Evolutionary conservation across 2,329 filamentous ascomycete genomes (phyloP).

Genomic region (Alternaria sp.): DNA sequence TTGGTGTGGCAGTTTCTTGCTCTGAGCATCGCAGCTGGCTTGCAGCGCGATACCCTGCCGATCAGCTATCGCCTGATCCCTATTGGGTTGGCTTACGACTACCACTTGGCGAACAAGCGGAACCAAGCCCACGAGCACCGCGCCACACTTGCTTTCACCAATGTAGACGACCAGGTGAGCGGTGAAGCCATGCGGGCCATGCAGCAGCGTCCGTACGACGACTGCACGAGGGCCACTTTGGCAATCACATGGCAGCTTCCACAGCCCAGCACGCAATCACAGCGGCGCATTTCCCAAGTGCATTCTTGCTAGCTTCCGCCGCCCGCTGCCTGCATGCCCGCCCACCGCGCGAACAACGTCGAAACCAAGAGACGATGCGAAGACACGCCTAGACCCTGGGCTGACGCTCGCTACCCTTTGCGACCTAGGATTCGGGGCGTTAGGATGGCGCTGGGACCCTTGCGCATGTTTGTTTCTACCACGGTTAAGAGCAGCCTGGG

Average conservation of each 20-base stretch:
- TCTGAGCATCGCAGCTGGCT: not conserved
- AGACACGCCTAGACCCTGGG: conserved; percentile 6
- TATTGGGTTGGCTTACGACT: conserved; percentile 4
- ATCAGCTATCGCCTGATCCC: conserved; percentile 1
- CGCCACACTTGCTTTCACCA: not conserved
- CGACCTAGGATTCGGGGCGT: conserved; percentile 5
- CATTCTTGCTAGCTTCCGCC: conserved; percentile 1
- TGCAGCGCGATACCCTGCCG: not conserved
- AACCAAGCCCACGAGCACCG: conserved; percentile 1
- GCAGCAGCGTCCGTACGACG: not conserved
- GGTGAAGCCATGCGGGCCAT: conserved; percentile 1
- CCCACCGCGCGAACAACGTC: not conserved
- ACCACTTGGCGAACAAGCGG: not conserved
- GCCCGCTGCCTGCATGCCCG: not conserved
- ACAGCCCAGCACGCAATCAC: not conserved
- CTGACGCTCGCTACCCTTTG: conserved; percentile 5
- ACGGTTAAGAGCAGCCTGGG: not conserved
- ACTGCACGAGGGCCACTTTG: conserved; percentile 1
- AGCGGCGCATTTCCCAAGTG: not conserved
- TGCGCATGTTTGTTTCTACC: not conserved
- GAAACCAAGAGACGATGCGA: conserved; percentile 5
- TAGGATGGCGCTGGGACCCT: not conserved
- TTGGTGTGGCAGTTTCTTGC: not conserved
- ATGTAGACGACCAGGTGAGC: conserved; percentile 2
- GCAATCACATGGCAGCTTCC: not conserved